phyloP scores from a whole-genome alignment of 2,329 filamentous ascomycete genomes.

The Apiospora marii region DNA sequence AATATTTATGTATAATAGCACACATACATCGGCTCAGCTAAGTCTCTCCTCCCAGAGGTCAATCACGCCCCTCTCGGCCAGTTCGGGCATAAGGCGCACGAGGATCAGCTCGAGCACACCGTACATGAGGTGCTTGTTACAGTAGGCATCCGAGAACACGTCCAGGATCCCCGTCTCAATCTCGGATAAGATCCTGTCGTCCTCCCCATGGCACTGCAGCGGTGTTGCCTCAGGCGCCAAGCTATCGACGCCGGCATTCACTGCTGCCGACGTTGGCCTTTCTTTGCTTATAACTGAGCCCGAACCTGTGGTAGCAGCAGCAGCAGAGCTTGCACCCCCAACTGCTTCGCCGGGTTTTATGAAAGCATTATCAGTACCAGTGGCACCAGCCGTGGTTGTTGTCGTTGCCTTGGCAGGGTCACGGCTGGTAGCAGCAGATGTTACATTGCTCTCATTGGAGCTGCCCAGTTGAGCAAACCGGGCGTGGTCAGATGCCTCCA shows the following conservation, averaged over 20 bases:
- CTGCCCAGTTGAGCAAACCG: conserved; percentile 15
- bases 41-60: conserved; percentile 80
- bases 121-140: conserved; percentile 93
- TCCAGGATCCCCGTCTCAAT: conserved; percentile 73
- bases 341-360: background rate
- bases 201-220: conserved; percentile 35
- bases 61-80: conserved; percentile 73
- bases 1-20: background rate
- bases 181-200: conserved; percentile 61
- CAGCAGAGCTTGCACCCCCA: background rate
- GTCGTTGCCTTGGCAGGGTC: background rate
- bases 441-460: conserved; percentile 16
- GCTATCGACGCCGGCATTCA: conserved; percentile 6
- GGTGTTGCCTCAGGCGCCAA: background rate
- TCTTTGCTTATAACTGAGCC: background rate
- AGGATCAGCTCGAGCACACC: conserved; percentile 81
- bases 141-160: conserved; percentile 81
- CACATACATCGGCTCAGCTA: conserved; percentile 32
- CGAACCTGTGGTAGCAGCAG: background rate
- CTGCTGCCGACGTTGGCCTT: background rate
- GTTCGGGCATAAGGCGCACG: conserved; percentile 84
- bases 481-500: conserved; percentile 5
- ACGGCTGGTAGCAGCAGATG: conserved; percentile 2
- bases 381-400: background rate
- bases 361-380: background rate